Evolutionary conservation across 1,139 yeast genomes (phyloP).

Genomic region (Yamadazyma taylorii): DNA sequence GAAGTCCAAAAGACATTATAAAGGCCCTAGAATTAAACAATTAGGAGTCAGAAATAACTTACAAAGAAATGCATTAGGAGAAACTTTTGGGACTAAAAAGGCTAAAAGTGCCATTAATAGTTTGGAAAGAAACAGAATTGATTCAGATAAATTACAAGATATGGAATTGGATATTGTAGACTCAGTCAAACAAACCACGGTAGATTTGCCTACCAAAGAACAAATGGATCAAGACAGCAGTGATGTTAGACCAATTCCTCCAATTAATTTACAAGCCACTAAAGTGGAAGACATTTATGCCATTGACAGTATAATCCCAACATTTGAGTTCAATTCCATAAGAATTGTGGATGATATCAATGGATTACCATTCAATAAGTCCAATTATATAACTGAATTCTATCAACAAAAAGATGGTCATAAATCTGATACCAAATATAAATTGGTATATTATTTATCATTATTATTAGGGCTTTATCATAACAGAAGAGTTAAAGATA

Average conservation of each 20-base stretch:
- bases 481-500: conserved; percentile 63
- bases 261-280: conserved; percentile 72
- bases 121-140: conserved; percentile 80
- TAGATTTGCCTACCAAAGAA: conserved; percentile 67
- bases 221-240: conserved; percentile 55
- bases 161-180: conserved; percentile 82
- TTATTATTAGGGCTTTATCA: conserved; percentile 77
- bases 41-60: conserved; percentile 51
- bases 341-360: conserved; percentile 57
- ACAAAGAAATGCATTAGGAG: conserved; percentile 84
- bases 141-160: conserved; percentile 73
- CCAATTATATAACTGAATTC: conserved; percentile 7
- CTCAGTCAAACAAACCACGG: conserved; percentile 69
- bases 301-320: conserved; percentile 65
- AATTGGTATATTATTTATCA: conserved; percentile 75
- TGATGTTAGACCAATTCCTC: conserved; percentile 80
- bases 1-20: conserved; percentile 48
- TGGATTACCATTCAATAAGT: conserved; percentile 54
- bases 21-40: conserved; percentile 64
- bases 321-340: conserved; percentile 60
- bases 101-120: conserved; percentile 89
- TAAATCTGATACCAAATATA: conserved; percentile 57
- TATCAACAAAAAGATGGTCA: conserved; percentile 51
- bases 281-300: conserved; percentile 83
- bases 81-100: conserved; percentile 95